Evolutionary conservation across 148 eudicot species (phyloP).

Genomic region (Hydrangea macrophylla): DNA sequence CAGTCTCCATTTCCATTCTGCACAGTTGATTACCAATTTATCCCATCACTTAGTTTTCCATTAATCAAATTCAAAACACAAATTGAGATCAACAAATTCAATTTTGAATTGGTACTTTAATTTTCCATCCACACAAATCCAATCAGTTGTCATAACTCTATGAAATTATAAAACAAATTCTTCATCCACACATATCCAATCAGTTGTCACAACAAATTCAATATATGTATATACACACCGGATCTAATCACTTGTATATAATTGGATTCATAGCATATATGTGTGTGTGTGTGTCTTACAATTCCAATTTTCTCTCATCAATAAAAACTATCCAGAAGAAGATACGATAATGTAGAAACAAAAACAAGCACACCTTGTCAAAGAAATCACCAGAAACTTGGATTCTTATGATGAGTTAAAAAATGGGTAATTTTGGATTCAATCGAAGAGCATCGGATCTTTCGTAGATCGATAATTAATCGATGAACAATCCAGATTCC

Average conservation of each 20-base stretch:
- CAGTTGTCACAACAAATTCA: too few relatives aligned
- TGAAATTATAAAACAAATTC: too few relatives aligned
- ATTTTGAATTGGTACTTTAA: not conserved
- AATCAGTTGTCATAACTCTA: too few relatives aligned
- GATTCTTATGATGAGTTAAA: slow-evolving; percentile 15
- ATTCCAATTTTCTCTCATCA: slow-evolving; percentile 1
- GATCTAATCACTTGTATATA: slow-evolving; percentile 26
- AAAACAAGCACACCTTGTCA: slow-evolving; percentile 13
- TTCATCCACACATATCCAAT: slow-evolving; percentile 4
- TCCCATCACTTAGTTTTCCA: slow-evolving; percentile 1
- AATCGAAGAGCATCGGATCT: slow-evolving; percentile 49
- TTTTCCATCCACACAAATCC: slow-evolving; percentile 1
- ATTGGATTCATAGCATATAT: slow-evolving; percentile 6
- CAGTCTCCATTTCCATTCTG: slow-evolving; percentile 84
- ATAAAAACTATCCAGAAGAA: not conserved
- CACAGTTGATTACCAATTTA: slow-evolving; percentile 17
- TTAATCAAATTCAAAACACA: slow-evolving; percentile 1
- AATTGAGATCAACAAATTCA: not conserved
- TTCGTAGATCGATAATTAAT: slow-evolving; percentile 41
- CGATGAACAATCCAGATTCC: slow-evolving; percentile 36
- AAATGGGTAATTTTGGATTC: slow-evolving; percentile 36
- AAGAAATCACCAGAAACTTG: slow-evolving; percentile 19
- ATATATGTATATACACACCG: not conserved
- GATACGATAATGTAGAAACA: slow-evolving; percentile 28
- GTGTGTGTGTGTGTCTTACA: not conserved